Conservation (phyloP, 805 yeast genomes). For the Candida xyloterini region DNA sequence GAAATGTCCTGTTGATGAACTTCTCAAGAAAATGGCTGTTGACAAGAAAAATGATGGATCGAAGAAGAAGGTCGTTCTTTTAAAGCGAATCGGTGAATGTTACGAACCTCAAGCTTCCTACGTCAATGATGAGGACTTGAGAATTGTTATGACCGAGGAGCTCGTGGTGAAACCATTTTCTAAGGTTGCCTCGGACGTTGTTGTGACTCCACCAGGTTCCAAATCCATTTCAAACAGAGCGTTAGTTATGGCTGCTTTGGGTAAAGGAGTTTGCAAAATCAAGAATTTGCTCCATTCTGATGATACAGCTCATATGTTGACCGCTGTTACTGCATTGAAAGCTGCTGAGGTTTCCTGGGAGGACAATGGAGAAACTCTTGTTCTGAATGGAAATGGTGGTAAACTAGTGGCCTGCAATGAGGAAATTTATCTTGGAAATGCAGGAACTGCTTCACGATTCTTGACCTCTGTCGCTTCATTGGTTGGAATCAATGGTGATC, state of each 20-base stretch:
- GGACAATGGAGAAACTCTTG: slow-evolving; percentile 85
- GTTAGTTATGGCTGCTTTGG: slow-evolving; percentile 85
- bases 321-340: slow-evolving; percentile 72
- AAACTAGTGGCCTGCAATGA: slow-evolving; percentile 58
- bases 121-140: slow-evolving; percentile 75
- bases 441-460: slow-evolving; percentile 97
- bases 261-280: slow-evolving; percentile 77
- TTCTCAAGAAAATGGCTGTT: slow-evolving; percentile 84
- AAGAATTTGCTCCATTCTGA: slow-evolving; percentile 91
- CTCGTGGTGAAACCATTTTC: slow-evolving; percentile 60
- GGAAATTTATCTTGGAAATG: slow-evolving; percentile 87
- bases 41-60: slow-evolving; percentile 96
- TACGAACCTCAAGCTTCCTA: slow-evolving; percentile 84
- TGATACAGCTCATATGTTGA: slow-evolving; percentile 92
- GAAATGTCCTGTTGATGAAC: slow-evolving; percentile 69
- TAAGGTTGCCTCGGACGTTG: slow-evolving; percentile 36
- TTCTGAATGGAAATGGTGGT: slow-evolving; percentile 85
- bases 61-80: slow-evolving; percentile 79
- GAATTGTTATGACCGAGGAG: slow-evolving; percentile 82
- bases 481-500: slow-evolving; percentile 47
- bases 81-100: slow-evolving; percentile 84
- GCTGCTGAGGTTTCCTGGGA: slow-evolving; percentile 84
- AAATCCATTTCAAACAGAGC: slow-evolving; percentile 97
- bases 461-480: slow-evolving; percentile 90
- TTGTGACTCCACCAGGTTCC: slow-evolving; percentile 89